These are phyloP conservation scores for Saturnispora mendoncae DNA, from an alignment of 805 yeast genomes.

Conservation along the genomic window DNA sequence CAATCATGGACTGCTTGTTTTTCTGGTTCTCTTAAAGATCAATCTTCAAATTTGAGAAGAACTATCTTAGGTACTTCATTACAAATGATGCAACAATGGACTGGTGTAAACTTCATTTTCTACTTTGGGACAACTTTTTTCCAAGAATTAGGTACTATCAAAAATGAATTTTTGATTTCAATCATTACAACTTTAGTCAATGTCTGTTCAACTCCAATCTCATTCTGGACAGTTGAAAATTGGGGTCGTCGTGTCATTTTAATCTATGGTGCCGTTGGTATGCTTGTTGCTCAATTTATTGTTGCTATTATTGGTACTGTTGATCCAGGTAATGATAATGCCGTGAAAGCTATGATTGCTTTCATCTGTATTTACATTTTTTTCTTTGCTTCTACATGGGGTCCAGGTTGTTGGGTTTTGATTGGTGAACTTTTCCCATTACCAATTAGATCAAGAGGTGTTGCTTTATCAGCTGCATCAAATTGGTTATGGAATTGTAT, in stretches of 20 bases:
- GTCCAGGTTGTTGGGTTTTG: constrained; percentile 69
- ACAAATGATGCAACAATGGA: constrained; percentile 59
- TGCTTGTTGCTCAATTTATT: constrained; percentile 47
- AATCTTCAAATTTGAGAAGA: constrained; percentile 35
- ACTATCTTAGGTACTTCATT: constrained; percentile 35
- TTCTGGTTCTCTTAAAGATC: constrained; percentile 30
- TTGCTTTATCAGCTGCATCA: constrained; percentile 62
- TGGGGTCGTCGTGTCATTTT: constrained; percentile 50
- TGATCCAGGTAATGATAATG: constrained; percentile 22
- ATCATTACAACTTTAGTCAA: constrained; percentile 47
- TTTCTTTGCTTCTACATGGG: constrained; percentile 79
- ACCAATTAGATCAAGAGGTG: constrained; percentile 65
- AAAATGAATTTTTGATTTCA: constrained; percentile 43
- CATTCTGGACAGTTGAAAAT: constrained; percentile 44
- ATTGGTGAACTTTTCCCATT: constrained; percentile 59
- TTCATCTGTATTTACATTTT: constrained; percentile 56
- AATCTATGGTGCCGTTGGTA: constrained; percentile 42
- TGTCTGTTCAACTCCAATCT: constrained; percentile 45
- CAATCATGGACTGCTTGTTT: constrained; percentile 38
- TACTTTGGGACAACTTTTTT: constrained; percentile 68
- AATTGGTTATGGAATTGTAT: constrained; percentile 75
- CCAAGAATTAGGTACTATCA: constrained; percentile 38
- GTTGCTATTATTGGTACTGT: constrained; percentile 38
- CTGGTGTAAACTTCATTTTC: constrained; percentile 70
- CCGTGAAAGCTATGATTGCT: constrained; percentile 29